Conservation (phyloP, 2,329 filamentous ascomycete species). For the Neonectria coccinea region DNA sequence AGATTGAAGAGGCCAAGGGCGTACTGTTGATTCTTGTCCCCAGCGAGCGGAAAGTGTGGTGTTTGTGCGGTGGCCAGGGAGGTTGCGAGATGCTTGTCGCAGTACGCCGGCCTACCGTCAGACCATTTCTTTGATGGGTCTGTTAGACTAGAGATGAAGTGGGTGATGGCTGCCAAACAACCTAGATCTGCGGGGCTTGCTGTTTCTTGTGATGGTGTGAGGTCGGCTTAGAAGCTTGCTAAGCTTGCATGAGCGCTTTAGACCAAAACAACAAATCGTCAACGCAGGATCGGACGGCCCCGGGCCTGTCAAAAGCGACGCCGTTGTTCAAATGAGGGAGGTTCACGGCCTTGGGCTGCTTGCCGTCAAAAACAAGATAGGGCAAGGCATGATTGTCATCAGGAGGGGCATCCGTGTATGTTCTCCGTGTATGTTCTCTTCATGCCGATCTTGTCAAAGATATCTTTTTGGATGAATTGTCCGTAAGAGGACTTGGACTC, state of each 20-base stretch:
- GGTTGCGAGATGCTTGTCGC: no score
- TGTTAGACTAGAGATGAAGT: no score
- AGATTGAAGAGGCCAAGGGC: slow-evolving; percentile 10
- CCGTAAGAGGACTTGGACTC: background rate
- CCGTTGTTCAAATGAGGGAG: background rate
- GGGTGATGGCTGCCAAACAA: no score
- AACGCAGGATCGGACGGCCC: slow-evolving; percentile 16
- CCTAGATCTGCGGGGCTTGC: no score
- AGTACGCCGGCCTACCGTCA: no score
- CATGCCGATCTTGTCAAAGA: slow-evolving; percentile 9
- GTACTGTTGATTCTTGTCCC: background rate
- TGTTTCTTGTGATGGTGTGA: no score
- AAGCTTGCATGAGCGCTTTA: slow-evolving; percentile 1
- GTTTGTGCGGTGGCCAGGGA: background rate
- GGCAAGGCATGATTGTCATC: slow-evolving; percentile 13
- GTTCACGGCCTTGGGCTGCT: background rate
- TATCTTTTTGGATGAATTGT: background rate
- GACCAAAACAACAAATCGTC: slow-evolving; percentile 16
- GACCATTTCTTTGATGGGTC: no score
- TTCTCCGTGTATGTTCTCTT: slow-evolving; percentile 9
- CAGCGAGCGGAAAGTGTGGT: slow-evolving; percentile 7
- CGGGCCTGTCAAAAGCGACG: slow-evolving; percentile 12
- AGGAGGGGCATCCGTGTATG: background rate
- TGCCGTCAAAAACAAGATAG: slow-evolving; percentile 10
- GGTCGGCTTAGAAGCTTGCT: background rate